Evolutionary conservation across 352 stramenopile species (phyloP), one percentile per base, ranked within the genome.

Genomic region (Pythium oligandrum): DNA sequence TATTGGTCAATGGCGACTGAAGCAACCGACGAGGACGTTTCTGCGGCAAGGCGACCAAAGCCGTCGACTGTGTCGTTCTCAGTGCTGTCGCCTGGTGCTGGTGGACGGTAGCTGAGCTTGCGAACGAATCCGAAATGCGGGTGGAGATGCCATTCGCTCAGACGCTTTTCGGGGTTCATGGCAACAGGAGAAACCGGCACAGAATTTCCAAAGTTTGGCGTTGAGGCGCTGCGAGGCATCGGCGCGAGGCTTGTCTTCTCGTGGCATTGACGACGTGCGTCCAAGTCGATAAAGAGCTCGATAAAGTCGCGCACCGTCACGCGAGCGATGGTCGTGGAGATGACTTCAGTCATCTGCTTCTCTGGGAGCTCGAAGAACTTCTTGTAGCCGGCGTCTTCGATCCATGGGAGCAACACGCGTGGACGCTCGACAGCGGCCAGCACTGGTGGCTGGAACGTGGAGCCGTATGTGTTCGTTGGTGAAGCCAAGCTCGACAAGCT

Each of bases 1-100:
- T 76, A 88, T 59, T 85, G 68, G 38, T 88, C 77, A 49, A 88
- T 78, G 1, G 68, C 53, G 12, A 84, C 62, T 3, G 76, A 64
- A 31, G 75, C 73, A 31, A 74, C 51, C 30, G 58, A 57, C 32
- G 51, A 66, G 1, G 61, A n/a, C 11, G 33, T n/a, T 8, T 17
- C 7, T 6, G 17, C 17, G 17, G 17, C 17, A 26, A 26, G 17
- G 17, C 17, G 17, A 26, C 17, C 17, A 26, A 26, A 26, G 17
- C 17, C 17, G 17, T 26, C 17, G 17, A 26, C 17, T 26, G 17
- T 26, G 17, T 26, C 17, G 17, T 51, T 44, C 17, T 39, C 43
- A 32, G n/a, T 53, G 30, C 11, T 58, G 33, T 33, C 57, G 33
- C 6, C 3, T 10, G 52, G 45, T 30, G 57, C 31, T 30, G 71